Conservation (phyloP, 208 protist species). For the Trypanosoma cruzi region DNA sequence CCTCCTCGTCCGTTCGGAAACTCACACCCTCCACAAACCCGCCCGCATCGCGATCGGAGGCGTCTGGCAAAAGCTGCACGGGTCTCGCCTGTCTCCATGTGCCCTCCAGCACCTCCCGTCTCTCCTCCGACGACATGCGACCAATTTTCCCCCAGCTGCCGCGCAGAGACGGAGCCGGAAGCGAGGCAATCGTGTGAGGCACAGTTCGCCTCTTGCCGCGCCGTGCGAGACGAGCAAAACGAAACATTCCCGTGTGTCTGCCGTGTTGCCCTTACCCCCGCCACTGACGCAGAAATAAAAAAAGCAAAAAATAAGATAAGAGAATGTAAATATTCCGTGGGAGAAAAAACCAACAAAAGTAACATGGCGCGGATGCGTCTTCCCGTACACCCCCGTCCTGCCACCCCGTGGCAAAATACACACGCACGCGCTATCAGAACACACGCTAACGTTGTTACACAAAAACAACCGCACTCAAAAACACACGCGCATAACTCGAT, state of each 20-base stretch:
- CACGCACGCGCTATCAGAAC: too few species aligned
- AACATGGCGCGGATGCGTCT: too few species aligned
- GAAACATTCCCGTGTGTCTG: slow-evolving; percentile 7
- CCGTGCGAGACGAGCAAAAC: background rate
- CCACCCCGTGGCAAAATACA: too few species aligned
- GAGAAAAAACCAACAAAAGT: background rate
- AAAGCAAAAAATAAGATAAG: background rate
- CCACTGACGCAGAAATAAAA: background rate
- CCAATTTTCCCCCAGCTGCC: slow-evolving; percentile 18
- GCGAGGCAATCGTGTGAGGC: slow-evolving; percentile 6
- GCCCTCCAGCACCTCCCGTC: slow-evolving; percentile 50
- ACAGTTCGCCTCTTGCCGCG: background rate
- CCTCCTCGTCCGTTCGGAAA: slow-evolving; percentile 72
- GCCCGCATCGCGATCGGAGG: slow-evolving; percentile 44
- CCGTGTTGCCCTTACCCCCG: background rate
- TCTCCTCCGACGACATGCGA: slow-evolving; percentile 36
- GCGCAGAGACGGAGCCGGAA: slow-evolving; percentile 18
- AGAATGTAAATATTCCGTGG: background rate
- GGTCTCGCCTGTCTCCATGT: slow-evolving; percentile 46
- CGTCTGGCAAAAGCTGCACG: slow-evolving; percentile 45
- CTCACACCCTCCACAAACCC: slow-evolving; percentile 38
- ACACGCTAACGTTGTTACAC: too few species aligned
- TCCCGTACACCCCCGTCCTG: too few species aligned
- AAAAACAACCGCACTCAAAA: too few species aligned
- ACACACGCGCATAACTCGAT: too few species aligned